Percentiles rank a stretch among this genome's conserved stretches.
These are phyloP conservation scores for Candida sithepensis DNA, from an alignment of 805 yeast species.

Conservation along the genomic window DNA sequence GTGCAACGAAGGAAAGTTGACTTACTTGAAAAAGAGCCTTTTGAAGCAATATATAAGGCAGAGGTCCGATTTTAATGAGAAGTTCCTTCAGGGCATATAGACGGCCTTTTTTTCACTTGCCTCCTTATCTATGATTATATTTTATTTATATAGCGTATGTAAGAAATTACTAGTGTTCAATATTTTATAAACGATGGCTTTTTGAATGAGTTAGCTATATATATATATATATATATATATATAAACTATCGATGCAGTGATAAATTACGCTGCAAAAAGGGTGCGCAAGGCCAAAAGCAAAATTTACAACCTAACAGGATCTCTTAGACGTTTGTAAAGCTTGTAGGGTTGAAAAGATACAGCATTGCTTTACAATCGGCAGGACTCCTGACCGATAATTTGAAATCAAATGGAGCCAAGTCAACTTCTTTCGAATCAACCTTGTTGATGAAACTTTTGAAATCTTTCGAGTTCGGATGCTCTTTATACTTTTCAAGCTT, in stretches of 20 bases:
- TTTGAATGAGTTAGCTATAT: neutral
- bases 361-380: constrained; percentile 1
- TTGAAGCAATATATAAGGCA: constrained; percentile 64
- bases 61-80: constrained; percentile 64
- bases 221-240: too few species aligned
- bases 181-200: too few species aligned
- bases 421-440: constrained; percentile 9
- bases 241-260: neutral
- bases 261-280: neutral
- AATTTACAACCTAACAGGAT: too few species aligned
- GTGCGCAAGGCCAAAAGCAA: neutral
- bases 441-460: constrained; percentile 11
- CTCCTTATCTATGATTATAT: too few species aligned
- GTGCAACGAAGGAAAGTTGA: constrained; percentile 76
- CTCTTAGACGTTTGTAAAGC: neutral
- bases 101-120: neutral
- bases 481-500: constrained; percentile 22
- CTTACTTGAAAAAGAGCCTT: constrained; percentile 56
- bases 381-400: neutral
- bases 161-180: too few species aligned
- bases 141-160: too few species aligned
- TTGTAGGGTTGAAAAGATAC: neutral
- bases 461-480: constrained; percentile 14
- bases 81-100: constrained; percentile 32
- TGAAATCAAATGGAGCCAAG: constrained; percentile 9